Base-by-base conservation (phyloP, 225 moss, liverwort and hornwort genomes). In the Bryoerythrophyllum caledonicum region DNA sequence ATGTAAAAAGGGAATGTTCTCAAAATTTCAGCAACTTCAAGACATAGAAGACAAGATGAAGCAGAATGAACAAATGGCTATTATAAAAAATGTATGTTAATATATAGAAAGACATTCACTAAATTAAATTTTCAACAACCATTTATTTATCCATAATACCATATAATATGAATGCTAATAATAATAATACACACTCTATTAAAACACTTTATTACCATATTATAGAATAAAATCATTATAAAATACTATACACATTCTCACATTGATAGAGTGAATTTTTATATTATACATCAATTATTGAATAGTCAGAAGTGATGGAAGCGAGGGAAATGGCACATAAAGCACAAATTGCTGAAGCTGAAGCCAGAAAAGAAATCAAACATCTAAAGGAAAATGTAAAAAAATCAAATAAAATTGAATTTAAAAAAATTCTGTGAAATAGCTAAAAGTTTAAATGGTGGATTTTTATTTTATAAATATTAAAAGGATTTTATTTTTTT, bases 281-380 rank as follows among this genome's bases (percentile, higher is more conserved):
- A 34, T 34, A 43, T 13, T 27, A 3, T 66, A 23, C 5, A 74
- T 27, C 34, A 25, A 15, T 44, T 11, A 1, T 38, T 26, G 15
- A 59, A 54, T 40, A 88, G 88, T 55, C 72, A 0, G 77, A 86
- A 53, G 44, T 88, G 17, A 70, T 79, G 64, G 83, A 81, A 8
- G 60, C 79, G 17, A 83, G 71, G 55, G 79, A 81, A 20, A 83
- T 60, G 40, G 27, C 46, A 46, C 81, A 74, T 51, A 74, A 77
- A 72, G 74, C 74, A 0, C 74, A 79, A 72, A 43, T 81, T 27
- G 60, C 32, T 60, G 83, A 88, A 78, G 72, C 56, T 61, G 79
- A 88, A 83, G 55, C 35, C 3, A 76, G 13, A 76, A 71, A 67
- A 67, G 88, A 88, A 86, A 83, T 79, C 65, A 81, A 83, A 23